Evolutionary conservation across 495 filamentous ascomycete genomes (phyloP).

Genomic region (Parachaetomium inaequale): DNA sequence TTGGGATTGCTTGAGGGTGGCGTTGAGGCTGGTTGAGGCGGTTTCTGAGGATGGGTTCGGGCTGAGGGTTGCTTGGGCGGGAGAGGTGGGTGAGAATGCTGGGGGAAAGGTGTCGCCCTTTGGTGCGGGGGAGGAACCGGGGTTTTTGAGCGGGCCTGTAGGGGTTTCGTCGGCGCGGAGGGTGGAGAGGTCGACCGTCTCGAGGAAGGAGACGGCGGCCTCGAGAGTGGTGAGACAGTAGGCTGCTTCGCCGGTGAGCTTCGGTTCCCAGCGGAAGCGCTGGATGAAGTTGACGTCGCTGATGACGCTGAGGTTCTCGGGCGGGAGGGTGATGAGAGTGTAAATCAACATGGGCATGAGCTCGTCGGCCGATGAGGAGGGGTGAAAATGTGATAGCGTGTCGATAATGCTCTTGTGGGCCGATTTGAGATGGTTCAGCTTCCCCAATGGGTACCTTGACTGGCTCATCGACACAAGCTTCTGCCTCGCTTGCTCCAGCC

Average conservation of each 20-base stretch:
- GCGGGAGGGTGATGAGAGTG: slow-evolving; percentile 83
- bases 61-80: slow-evolving; percentile 32
- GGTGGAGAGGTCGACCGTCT: slow-evolving; percentile 92
- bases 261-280: slow-evolving; percentile 79
- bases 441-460: slow-evolving; percentile 81
- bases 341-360: slow-evolving; percentile 96
- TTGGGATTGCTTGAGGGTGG: slow-evolving; percentile 34
- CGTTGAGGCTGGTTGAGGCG: slow-evolving; percentile 31
- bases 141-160: slow-evolving; percentile 56
- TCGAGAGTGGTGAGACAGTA: slow-evolving; percentile 97
- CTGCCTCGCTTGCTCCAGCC: slow-evolving; percentile 69
- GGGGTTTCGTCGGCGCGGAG: slow-evolving; percentile 76
- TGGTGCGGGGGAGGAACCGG: slow-evolving; percentile 50
- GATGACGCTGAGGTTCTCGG: slow-evolving; percentile 81
- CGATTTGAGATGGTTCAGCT: slow-evolving; percentile 81
- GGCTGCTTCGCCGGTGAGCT: slow-evolving; percentile 86
- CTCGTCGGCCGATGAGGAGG: slow-evolving; percentile 93
- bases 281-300: slow-evolving; percentile 94
- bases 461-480: slow-evolving; percentile 80
- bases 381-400: slow-evolving; percentile 68
- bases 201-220: slow-evolving; percentile 91
- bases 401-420: slow-evolving; percentile 95
- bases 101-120: slow-evolving; percentile 50
- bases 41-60: slow-evolving; percentile 8
- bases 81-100: slow-evolving; percentile 45